These are phyloP conservation scores for Lentithecium fluviatile DNA, from an alignment of 495 filamentous ascomycete genomes.

Conservation along the genomic window DNA sequence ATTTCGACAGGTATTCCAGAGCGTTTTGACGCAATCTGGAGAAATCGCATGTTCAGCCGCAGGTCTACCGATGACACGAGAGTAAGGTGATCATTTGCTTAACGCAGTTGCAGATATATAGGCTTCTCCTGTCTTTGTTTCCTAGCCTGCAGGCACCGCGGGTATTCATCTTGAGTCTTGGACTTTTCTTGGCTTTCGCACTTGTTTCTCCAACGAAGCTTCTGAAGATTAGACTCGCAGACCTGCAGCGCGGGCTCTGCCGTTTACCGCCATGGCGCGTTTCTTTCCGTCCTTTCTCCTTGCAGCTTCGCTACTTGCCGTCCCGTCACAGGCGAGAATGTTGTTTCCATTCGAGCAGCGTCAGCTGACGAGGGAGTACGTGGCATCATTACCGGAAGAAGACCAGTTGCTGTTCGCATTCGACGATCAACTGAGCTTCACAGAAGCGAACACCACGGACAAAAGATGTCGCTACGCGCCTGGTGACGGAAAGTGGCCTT, in stretches of 20 bases:
- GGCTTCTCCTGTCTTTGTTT: no score
- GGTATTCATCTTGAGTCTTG: no score
- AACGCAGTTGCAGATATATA: no score
- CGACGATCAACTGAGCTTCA: constrained; percentile 4
- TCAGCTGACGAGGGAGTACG: constrained; percentile 25
- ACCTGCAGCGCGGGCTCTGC: not conserved
- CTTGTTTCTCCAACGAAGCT: not conserved
- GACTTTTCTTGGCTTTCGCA: no score
- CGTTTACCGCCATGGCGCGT: constrained; percentile 1
- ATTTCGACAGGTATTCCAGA: constrained; percentile 1
- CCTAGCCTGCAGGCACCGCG: no score
- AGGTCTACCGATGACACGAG: no score
- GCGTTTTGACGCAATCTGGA: constrained; percentile 2
- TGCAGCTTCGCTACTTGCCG: constrained; percentile 8
- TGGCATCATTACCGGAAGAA: constrained; percentile 17
- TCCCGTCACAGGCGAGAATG: constrained; percentile 2
- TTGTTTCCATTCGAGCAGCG: constrained; percentile 16
- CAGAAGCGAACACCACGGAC: constrained; percentile 7
- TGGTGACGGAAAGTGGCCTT: constrained; percentile 26
- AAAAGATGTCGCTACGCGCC: constrained; percentile 19
- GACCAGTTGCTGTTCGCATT: constrained; percentile 24
- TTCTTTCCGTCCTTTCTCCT: constrained; percentile 14
- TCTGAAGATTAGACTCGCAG: not conserved
- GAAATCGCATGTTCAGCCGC: not conserved
- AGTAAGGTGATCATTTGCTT: no score